Base-by-base conservation (phyloP, 148 eudicot species). In the Amaranthus cruentus region DNA sequence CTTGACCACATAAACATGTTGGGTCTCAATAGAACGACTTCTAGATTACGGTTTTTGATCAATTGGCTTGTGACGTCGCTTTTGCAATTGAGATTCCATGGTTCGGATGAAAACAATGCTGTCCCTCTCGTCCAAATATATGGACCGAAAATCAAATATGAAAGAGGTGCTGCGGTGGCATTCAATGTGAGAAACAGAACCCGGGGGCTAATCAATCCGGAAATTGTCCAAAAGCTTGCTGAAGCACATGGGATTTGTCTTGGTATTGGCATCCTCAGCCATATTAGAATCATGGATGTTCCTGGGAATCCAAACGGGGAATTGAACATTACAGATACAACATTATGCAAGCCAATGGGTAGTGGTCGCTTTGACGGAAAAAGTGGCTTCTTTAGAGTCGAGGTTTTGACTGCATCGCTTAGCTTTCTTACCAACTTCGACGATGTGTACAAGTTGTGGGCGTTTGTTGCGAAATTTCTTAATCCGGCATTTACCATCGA, bases 11-110 rank as follows among this genome's bases (percentile, higher is more conserved):
- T 95, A 82, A 95, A 90, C 85, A 87, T 86, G 92, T 79, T 92
- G 86, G 97, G 98, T 6, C 93, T 95, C 55, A 91, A 90, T 81
- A 87, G 86, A 79, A 95, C 97, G 9, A 91, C 97, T 47, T 81
- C 87, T 13, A 82, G 98, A 69, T 83, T 89, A 48, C 85, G 96
- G 50, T 95, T 88, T 81, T 81, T 95, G 85, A 83, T 90, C 59
- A 95, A 91, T 70, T 95, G 98, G 98, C 90, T 95, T 1, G 97
- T 91, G 48, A 91, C 98, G 21, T 95, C 98, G 0, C 73, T 95
- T 63, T 83, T 91, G 68, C 97, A 91, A 61, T 78, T 95, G 73
- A 88, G 89, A 75, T 68, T 88, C 71, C 85, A 74, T 50, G 81
- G 86, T 52, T 71, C 87, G n/a, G 85, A 87, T 74, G 90, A 79